Percentiles rank a stretch among this genome's conserved stretches.
phyloP scores from a whole-genome alignment of 805 yeast genomes.

The Lipomyces lipofer region DNA sequence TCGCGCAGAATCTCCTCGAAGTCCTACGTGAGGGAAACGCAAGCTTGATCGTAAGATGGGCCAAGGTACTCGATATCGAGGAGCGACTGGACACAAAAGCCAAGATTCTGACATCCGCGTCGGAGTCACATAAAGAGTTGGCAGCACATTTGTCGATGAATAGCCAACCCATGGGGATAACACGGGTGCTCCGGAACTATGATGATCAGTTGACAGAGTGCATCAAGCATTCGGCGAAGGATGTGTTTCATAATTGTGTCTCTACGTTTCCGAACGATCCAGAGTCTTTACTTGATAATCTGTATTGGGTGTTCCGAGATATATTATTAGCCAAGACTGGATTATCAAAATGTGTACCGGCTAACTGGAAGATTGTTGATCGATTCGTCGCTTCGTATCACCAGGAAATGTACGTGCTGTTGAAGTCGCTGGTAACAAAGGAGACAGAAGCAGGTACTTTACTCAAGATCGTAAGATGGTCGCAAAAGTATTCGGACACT shows the following conservation, averaged over 20 bases:
- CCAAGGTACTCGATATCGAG: conserved; percentile 79
- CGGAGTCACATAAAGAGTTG: conserved; percentile 16
- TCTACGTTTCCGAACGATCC: conserved; percentile 51
- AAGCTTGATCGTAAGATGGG: conserved; percentile 66
- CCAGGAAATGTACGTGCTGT: conserved; percentile 58
- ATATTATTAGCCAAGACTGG: conserved; percentile 63
- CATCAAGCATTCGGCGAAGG: conserved; percentile 49
- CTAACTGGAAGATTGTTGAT: conserved; percentile 69
- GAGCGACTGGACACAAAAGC: conserved; percentile 71
- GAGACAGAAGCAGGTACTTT: conserved; percentile 82
- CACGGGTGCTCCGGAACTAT: conserved; percentile 21
- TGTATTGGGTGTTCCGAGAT: conserved; percentile 85
- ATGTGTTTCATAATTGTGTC: conserved; percentile 67
- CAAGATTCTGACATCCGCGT: conserved; percentile 22
- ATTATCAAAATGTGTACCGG: conserved; percentile 62
- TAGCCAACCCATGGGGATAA: conserved; percentile 7
- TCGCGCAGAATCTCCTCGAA: conserved; percentile 72
- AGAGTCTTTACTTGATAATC: conserved; percentile 63
- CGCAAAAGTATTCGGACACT: conserved; percentile 61
- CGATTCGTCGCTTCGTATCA: conserved; percentile 68
- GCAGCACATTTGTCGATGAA: conserved; percentile 17
- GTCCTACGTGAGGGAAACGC: conserved; percentile 66
- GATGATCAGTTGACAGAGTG: conserved; percentile 23
- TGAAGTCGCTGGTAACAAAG: conserved; percentile 59
- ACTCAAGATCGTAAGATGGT: conserved; percentile 72